Conservation (phyloP, 768 basidiomycete genomes). For the Mycena galericulata region DNA sequence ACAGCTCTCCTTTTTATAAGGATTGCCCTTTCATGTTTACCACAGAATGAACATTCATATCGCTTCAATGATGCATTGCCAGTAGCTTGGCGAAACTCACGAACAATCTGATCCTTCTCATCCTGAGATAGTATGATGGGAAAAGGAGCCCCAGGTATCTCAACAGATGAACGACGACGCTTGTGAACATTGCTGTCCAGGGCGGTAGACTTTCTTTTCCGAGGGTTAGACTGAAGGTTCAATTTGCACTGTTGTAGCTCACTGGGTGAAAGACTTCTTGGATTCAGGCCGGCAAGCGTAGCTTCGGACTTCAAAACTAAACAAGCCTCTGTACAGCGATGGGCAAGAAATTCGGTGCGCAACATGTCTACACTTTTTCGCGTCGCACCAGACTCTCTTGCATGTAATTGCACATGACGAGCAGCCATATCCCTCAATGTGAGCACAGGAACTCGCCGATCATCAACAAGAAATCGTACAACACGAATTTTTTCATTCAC, state of each 20-base stretch:
- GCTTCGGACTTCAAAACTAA: constrained; percentile 12
- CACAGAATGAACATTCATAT: no score
- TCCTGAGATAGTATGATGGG: constrained; percentile 4
- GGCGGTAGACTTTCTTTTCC: no score
- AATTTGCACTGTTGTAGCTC: constrained; percentile 4
- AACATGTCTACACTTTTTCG: constrained; percentile 5
- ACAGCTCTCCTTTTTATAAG: not conserved
- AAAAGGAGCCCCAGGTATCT: not conserved
- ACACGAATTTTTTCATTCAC: no score
- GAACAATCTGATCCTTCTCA: constrained; percentile 21
- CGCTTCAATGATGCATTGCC: no score
- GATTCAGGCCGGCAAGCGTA: not conserved
- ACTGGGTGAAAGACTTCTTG: not conserved
- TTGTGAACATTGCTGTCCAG: no score
- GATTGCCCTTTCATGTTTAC: not conserved
- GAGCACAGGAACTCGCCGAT: no score
- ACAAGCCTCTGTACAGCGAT: constrained; percentile 13
- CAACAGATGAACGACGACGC: not conserved
- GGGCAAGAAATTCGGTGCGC: no score
- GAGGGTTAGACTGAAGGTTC: not conserved
- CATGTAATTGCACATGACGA: no score
- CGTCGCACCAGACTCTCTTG: not conserved
- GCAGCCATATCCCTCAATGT: no score
- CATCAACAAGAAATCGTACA: no score
- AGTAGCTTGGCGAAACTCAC: constrained; percentile 4